Base-by-base conservation (phyloP, 2,329 filamentous ascomycete species). In the Beauveria sp. region DNA sequence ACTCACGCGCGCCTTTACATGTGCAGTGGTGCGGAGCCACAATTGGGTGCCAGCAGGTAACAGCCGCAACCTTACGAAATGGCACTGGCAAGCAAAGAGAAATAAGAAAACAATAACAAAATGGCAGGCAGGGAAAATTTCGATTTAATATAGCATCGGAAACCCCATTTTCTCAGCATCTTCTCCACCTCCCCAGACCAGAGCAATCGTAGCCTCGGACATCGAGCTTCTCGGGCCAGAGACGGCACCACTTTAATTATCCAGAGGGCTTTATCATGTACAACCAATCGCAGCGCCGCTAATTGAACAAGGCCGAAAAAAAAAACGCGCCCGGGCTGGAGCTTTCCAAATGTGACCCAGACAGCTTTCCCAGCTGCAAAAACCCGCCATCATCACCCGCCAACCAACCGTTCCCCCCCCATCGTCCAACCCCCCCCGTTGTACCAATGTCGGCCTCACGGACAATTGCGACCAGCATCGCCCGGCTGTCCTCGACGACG, bases 391-490 rank as follows among this genome's bases (percentile, higher is more conserved):
- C 40, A 48, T 45, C 40, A 40, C 56, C 55, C 14, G 50, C 22
- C 64, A 62, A 46, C 60, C 58, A 24, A 64, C 54, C 22, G 22
- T 24, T 1, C 22, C 22, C 22, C 22, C 22, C 22, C 22, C 3
- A 34, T 24, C 14, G 20, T 14, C 34, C 34, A 34, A 24, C 24
- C 12, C 34, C 34, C 34, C 31, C 31, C 1, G 1, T 34, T 38
- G 34, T 38, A 14, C 34, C 12, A 64, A 74, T 74, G 69, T 70
- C 72, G 57, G 64, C 70, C 55, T 69, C 73, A 64, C 72, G 72
- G 66, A 69, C 70, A 54, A 66, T 74, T 65, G 67, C 68, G 58
- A 68, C 68, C 62, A 66, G 71, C 67, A 63, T 77, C 45, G 64
- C 71, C 63, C 71, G 70, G 66, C 65, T 76, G 57, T 69, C 72